Evolutionary conservation across 2,329 filamentous ascomycete species (phyloP), one percentile per base, ranked within the genome.

Genomic region (Monilinia fructicola): DNA sequence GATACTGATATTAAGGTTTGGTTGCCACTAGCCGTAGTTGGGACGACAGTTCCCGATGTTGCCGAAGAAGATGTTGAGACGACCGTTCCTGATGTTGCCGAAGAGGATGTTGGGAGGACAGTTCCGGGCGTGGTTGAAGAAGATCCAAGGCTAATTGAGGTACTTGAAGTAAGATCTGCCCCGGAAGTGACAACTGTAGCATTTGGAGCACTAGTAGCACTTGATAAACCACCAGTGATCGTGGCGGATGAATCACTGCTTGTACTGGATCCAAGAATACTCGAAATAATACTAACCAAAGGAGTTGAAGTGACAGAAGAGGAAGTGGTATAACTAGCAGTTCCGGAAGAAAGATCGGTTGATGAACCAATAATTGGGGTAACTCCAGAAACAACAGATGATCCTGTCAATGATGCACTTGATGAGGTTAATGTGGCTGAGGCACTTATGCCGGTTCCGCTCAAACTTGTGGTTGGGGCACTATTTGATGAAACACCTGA

Each of bases 261-360:
- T 38, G 44, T 46, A 26, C 50, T 53, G 18, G 64, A 66, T 31
- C 54, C 55, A 52, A 67, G 64, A 44, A 67, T 67, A 50, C 66
- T 67, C n/a, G 66, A 67, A n/a, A 67, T 66, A 18, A 67, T 55
- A 53, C 66, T 67, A 46, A 54, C 66, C 50, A 67, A 54, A 11
- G 60, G 35, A 12, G 46, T 64, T 21, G 61, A 64, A 35, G 52
- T 56, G 21, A 52, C 35, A 35, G 50, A 28, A 55, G 42, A 48
- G 11, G 52, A 16, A 11, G 26, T 56, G 4, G 53, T 56, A 26
- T 53, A 48, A 46, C 62, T 48, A 40, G 50, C 38, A 26, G 26
- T 11, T 6, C 18, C 31, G 4, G 54, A 65, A 16, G 31, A 26
- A 11, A 23, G n/a, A 65, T 40, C 23, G 10, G 63, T 65, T 4